These are phyloP conservation scores for Pneumocystis canis DNA, from an alignment of 1,139 yeast species.

Conservation along the genomic window DNA sequence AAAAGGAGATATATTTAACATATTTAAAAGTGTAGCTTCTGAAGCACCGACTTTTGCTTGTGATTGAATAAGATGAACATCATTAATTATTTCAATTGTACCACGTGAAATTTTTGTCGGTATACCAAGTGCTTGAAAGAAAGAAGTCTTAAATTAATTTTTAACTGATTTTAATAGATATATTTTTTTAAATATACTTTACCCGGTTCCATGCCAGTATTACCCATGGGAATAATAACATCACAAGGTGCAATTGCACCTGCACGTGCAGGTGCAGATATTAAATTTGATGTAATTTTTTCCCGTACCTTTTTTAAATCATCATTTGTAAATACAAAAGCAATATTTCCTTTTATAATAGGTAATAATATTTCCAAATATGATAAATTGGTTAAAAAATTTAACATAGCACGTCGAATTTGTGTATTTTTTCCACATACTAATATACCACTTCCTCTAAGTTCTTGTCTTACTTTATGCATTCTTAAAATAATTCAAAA, in stretches of 20 bases:
- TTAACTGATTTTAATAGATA: neutral
- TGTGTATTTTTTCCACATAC: constrained; percentile 99
- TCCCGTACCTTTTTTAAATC: constrained; percentile 91
- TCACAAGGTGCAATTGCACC: constrained; percentile 99
- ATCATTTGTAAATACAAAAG: constrained; percentile 96
- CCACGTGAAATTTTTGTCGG: constrained; percentile 99
- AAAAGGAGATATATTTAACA: constrained; percentile 99
- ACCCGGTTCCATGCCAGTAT: constrained; percentile 99
- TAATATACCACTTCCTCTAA: constrained; percentile 88
- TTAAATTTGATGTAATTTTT: constrained; percentile 73
- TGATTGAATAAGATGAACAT: constrained; percentile 84
- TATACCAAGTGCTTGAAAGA: constrained; percentile 99
- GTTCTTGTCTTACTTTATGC: constrained; percentile 97
- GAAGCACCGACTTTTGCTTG: constrained; percentile 94
- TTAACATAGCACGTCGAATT: constrained; percentile 99
- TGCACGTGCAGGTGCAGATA: constrained; percentile 99
- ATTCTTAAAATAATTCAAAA: constrained; percentile 26
- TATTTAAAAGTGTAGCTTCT: constrained; percentile 96
- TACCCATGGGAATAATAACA: constrained; percentile 96
- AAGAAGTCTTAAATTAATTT: constrained; percentile 49
- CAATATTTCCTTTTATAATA: constrained; percentile 92
- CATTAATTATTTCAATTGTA: constrained; percentile 97
- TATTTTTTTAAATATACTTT: constrained; percentile 26
- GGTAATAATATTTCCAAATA: constrained; percentile 93
- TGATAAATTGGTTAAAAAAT: constrained; percentile 84